Percentiles rank a stretch among this genome's conserved stretches.
These are phyloP conservation scores for Colletotrichum ledebouriae DNA, from an alignment of 2,329 filamentous ascomycete genomes.

Conservation along the genomic window DNA sequence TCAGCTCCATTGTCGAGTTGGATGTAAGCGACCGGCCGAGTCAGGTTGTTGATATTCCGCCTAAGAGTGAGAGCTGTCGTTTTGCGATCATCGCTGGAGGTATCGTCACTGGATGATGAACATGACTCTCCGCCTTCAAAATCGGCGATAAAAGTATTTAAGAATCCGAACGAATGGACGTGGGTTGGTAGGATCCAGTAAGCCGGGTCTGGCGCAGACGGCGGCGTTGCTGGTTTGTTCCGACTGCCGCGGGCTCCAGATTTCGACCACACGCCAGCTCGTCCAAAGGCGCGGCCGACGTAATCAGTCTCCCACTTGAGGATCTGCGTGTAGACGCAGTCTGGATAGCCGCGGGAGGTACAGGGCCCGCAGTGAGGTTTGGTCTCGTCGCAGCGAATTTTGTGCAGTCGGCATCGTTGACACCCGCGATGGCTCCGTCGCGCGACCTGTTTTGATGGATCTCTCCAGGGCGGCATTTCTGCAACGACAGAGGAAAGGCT, in stretches of 20 bases:
- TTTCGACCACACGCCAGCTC: conserved; percentile 49
- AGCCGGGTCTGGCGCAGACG: conserved; percentile 17
- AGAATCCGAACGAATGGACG: conserved; percentile 32
- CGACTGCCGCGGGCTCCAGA: conserved; percentile 17
- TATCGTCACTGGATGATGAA: conserved; percentile 26
- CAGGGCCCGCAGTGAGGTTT: conserved; percentile 44
- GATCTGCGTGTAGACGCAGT: conserved; percentile 40
- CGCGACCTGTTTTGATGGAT: conserved; percentile 35
- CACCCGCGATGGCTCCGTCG: conserved; percentile 46
- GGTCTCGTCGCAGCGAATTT: conserved; percentile 45
- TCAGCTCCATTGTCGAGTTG: conserved; percentile 29
- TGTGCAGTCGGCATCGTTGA: conserved; percentile 45
- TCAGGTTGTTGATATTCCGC: conserved; percentile 23
- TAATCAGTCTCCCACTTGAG: conserved; percentile 51
- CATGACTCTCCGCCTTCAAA: conserved; percentile 23
- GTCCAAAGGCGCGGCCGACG: conserved; percentile 48
- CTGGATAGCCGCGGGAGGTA: conserved; percentile 42
- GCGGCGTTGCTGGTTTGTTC: conserved; percentile 20
- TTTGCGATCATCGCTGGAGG: conserved; percentile 25
- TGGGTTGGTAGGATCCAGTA: conserved; percentile 28
- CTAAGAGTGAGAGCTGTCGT: conserved; percentile 19
- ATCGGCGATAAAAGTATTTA: conserved; percentile 29
- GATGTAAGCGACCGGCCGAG: conserved; percentile 26
- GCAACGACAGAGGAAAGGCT: background rate
- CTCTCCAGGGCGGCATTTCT: conserved; percentile 34